Conservation (phyloP, 2,329 filamentous ascomycete genomes). For the Alternaria postmessia region DNA sequence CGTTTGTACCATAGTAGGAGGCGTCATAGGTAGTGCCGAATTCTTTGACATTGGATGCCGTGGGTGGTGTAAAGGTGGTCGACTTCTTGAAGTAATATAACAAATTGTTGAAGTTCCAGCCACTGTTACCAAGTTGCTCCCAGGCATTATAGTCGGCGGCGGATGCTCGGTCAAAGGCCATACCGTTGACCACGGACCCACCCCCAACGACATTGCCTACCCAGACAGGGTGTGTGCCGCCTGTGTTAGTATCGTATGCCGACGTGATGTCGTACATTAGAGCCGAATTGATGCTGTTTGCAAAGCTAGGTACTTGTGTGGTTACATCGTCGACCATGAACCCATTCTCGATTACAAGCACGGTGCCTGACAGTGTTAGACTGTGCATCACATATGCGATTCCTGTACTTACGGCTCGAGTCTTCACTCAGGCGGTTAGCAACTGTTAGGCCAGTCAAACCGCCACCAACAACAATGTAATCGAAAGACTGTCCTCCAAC, state of each 20-base stretch:
- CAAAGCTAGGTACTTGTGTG: slow-evolving; percentile 32
- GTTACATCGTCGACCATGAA: slow-evolving; percentile 32
- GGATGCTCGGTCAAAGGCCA: slow-evolving; percentile 50
- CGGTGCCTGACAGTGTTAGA: slow-evolving; percentile 27
- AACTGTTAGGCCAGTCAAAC: slow-evolving; percentile 40
- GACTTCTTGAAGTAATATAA: slow-evolving; percentile 44
- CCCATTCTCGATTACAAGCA: slow-evolving; percentile 41
- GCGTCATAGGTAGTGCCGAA: slow-evolving; percentile 40
- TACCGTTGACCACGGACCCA: slow-evolving; percentile 50
- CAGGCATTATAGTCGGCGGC: slow-evolving; percentile 60
- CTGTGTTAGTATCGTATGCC: slow-evolving; percentile 27
- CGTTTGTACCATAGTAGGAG: slow-evolving; percentile 34
- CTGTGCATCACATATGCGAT: not conserved
- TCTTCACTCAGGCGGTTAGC: slow-evolving; percentile 44
- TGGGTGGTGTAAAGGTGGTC: slow-evolving; percentile 34
- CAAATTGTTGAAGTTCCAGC: slow-evolving; percentile 49
- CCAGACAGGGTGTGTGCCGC: slow-evolving; percentile 24
- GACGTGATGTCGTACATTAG: slow-evolving; percentile 39
- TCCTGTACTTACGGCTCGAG: slow-evolving; percentile 20
- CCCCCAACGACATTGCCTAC: slow-evolving; percentile 47
- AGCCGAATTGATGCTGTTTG: slow-evolving; percentile 31
- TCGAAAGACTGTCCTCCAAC: slow-evolving; percentile 37
- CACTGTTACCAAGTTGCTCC: slow-evolving; percentile 65
- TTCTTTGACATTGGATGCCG: slow-evolving; percentile 14
- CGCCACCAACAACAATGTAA: slow-evolving; percentile 45